Percentiles rank a stretch among this genome's conserved stretches.
Conservation (phyloP, 805 yeast species). For the Torulaspora quercuum region DNA sequence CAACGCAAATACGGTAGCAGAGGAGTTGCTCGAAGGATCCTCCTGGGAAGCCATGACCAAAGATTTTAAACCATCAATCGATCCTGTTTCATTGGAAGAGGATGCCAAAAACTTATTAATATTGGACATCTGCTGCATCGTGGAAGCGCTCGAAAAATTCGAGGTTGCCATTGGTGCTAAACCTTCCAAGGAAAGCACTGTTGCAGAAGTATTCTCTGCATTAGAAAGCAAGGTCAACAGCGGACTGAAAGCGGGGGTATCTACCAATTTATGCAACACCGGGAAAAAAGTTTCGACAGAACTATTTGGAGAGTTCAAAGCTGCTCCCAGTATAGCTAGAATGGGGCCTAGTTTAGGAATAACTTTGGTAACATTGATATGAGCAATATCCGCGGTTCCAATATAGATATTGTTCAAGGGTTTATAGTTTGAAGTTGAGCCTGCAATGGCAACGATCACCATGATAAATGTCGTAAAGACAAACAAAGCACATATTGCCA, state of each 20-base stretch:
- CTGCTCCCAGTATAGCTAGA: slow-evolving; percentile 28
- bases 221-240: slow-evolving; percentile 29
- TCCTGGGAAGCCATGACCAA: slow-evolving; percentile 19
- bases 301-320: slow-evolving; percentile 26
- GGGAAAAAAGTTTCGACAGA: slow-evolving; percentile 22
- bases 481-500: slow-evolving; percentile 21
- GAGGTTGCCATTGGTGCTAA: slow-evolving; percentile 31
- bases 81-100: slow-evolving; percentile 20
- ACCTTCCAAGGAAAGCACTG: slow-evolving; percentile 27
- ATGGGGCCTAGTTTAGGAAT: slow-evolving; percentile 33
- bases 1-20: slow-evolving; percentile 23
- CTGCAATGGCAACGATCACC: slow-evolving; percentile 34
- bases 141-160: slow-evolving; percentile 16
- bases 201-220: slow-evolving; percentile 23
- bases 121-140: slow-evolving; percentile 15
- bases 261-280: slow-evolving; percentile 26
- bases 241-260: slow-evolving; percentile 31
- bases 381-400: slow-evolving; percentile 34
- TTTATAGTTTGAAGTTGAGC: slow-evolving; percentile 32
- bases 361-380: slow-evolving; percentile 36
- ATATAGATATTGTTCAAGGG: slow-evolving; percentile 33
- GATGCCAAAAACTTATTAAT: slow-evolving; percentile 20
- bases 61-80: slow-evolving; percentile 22
- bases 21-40: slow-evolving; percentile 8
- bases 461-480: slow-evolving; percentile 29